phyloP scores from a whole-genome alignment of 257 asterid species.

The Petunia secreta region DNA sequence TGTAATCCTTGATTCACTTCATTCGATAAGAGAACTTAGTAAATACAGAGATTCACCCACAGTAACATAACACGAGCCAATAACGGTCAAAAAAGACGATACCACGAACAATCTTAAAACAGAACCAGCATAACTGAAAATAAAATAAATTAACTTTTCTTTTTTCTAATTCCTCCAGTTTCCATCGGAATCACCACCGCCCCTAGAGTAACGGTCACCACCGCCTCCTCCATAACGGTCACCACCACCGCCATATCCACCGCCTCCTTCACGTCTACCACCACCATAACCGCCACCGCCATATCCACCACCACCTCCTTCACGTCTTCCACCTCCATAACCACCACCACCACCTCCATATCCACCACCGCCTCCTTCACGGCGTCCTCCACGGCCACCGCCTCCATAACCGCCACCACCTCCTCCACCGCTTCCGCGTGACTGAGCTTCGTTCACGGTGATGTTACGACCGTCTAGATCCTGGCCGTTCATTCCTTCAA shows the following conservation, averaged over 20 bases:
- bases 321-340: conserved; percentile 12
- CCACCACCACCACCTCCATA: conserved; percentile 31
- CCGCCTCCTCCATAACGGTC: conserved; percentile 34
- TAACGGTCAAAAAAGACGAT: no score
- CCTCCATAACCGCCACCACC: conserved; percentile 49
- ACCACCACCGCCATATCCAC: conserved; percentile 34
- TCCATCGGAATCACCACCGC: conserved; percentile 42
- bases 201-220: conserved; percentile 33
- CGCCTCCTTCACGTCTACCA: conserved; percentile 37
- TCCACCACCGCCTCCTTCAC: conserved; percentile 31
- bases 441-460: conserved; percentile 87
- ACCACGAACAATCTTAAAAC: no score
- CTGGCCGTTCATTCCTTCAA: conserved; percentile 79
- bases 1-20: no score
- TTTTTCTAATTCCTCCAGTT: conserved; percentile 58
- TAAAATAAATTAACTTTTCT: no score
- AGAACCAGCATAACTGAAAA: no score
- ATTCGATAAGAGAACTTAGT: no score
- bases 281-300: conserved; percentile 31
- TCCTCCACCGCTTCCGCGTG: conserved; percentile 65
- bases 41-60: no score
- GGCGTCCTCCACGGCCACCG: conserved; percentile 29
- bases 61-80: no score
- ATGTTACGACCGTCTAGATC: conserved; percentile 84
- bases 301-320: conserved; percentile 23